Base-by-base conservation (phyloP, 2,329 filamentous ascomycete species). In the Monosporascus sp. region DNA sequence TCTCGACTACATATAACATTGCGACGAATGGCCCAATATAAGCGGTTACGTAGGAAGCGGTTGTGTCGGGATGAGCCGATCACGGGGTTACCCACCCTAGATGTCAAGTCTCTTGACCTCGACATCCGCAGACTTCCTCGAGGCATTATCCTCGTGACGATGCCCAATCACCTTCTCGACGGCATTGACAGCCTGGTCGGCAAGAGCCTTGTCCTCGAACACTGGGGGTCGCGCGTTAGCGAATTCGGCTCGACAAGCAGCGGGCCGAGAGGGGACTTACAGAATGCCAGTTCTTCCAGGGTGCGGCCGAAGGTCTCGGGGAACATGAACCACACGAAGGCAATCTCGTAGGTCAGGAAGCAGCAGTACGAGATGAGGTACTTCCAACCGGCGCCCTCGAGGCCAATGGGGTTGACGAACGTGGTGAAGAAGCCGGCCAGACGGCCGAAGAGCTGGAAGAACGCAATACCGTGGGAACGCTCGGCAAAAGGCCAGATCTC, bases 301-400 rank as follows among this genome's bases (percentile, higher is more conserved):
- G 88, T 85, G 52, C 91, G 80, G 55, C 90, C 90, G 56, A 87
- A 87, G 0, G 90, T 95, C 72, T 95, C 90, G 9, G 90, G 89
- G 67, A 93, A 95, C 58, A 92, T 78, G 70, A 91, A 88, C 71
- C 85, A 94, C 49, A 94, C 87, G 83, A 70, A 60, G 25, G 47
- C 51, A 41, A 75, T 65, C 60, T 76, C 72, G 37, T 75, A 70
- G 2, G 65, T 63, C 14, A 76, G 66, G 66, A 73, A 76, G 27
- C 68, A 70, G 57, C 71, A 72, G 55, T 75, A 76, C 9, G 73
- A 72, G 27, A 72, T 70, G 37, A 75, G 66, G 54, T 74, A 76
- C 35, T 67, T 68, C 74, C 74, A 76, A 49, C 67, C 60, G 22
- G 71, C 67, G 18, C 66, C 67, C 11, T 63, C 53, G 2, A 76